These are phyloP conservation scores for Termitomyces sp. DNA, from an alignment of 1,284 basidiomycete species.

Conservation along the genomic window DNA sequence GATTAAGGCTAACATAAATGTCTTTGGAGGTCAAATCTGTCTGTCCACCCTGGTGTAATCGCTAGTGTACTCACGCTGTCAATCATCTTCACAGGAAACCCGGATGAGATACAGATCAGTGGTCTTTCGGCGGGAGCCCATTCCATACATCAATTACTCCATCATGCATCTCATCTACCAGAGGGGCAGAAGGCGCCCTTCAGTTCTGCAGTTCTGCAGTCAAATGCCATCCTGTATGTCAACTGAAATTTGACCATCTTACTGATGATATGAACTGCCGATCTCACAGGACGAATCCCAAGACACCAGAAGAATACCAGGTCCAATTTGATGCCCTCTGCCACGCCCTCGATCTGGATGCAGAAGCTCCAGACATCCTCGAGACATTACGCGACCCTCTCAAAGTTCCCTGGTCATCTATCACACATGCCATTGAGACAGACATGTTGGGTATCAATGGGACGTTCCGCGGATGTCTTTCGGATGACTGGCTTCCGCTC, in stretches of 20 bases:
- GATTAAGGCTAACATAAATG: constrained; percentile 53
- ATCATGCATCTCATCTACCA: constrained; percentile 63
- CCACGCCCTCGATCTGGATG: constrained; percentile 48
- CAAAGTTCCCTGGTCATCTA: constrained; percentile 40
- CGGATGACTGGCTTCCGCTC: constrained; percentile 48
- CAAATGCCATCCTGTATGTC: constrained; percentile 65
- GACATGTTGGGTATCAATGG: constrained; percentile 48
- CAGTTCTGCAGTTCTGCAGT: constrained; percentile 59
- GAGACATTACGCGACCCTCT: constrained; percentile 43
- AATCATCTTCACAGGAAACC: constrained; percentile 39
- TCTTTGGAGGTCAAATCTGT: constrained; percentile 47
- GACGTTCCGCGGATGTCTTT: constrained; percentile 66
- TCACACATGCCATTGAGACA: constrained; percentile 54
- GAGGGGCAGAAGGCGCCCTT: constrained; percentile 55
- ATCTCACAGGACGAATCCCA: constrained; percentile 37
- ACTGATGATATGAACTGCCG: neutral
- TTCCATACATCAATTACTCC: constrained; percentile 70
- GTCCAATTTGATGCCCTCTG: constrained; percentile 63
- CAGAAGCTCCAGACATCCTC: constrained; percentile 42
- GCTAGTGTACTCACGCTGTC: neutral
- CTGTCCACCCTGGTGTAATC: neutral
- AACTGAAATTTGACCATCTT: neutral
- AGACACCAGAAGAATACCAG: constrained; percentile 51
- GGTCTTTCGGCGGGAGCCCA: constrained; percentile 74
- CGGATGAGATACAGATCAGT: constrained; percentile 52